These are phyloP conservation scores for Dryadomyces sulphureus DNA, from an alignment of 2,329 filamentous ascomycete species.

Conservation along the genomic window DNA sequence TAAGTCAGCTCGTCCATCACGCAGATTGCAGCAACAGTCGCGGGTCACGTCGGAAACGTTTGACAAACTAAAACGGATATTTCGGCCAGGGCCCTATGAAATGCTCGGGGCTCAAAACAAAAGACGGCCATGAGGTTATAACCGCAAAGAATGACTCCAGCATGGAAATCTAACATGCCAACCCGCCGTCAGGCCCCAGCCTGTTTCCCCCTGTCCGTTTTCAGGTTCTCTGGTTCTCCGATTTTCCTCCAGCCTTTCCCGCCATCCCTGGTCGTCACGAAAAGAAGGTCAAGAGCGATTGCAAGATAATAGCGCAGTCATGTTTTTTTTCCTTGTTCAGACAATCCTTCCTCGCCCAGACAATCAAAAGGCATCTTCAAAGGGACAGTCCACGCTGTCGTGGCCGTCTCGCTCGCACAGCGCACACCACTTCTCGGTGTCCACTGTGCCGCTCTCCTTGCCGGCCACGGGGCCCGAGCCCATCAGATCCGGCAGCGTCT, in stretches of 20 bases:
- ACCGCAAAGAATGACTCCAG: background rate
- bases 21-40: too few relatives aligned
- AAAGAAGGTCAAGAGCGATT: background rate
- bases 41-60: too few relatives aligned
- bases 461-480: slow-evolving; percentile 58
- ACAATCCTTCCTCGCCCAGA: background rate
- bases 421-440: slow-evolving; percentile 89
- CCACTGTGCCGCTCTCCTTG: slow-evolving; percentile 63
- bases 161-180: background rate
- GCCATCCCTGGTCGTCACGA: background rate
- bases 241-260: background rate
- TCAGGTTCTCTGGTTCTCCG: too few relatives aligned
- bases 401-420: slow-evolving; percentile 93
- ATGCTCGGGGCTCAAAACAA: too few relatives aligned
- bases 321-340: background rate
- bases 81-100: too few relatives aligned
- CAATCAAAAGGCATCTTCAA: slow-evolving; percentile 66
- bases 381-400: slow-evolving; percentile 86
- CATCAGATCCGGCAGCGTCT: slow-evolving; percentile 44
- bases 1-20: too few relatives aligned
- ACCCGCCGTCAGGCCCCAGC: background rate
- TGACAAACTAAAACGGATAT: too few relatives aligned
- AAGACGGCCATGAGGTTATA: too few relatives aligned
- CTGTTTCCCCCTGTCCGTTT: too few relatives aligned
- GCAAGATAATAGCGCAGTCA: background rate